phyloP scores from a whole-genome alignment of 805 yeast genomes.

The Saturnispora bothae region DNA sequence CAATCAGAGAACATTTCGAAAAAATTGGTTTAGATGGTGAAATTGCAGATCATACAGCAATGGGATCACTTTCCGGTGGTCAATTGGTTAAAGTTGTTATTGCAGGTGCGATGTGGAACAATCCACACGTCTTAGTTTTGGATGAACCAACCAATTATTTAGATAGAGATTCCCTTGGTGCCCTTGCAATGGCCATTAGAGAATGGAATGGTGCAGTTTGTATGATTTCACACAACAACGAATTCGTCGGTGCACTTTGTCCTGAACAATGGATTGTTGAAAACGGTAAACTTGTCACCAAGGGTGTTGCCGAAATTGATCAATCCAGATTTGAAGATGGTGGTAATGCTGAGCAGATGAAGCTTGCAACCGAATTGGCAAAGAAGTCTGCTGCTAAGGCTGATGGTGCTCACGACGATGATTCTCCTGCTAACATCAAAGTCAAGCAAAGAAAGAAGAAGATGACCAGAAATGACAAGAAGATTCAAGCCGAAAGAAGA shows the following conservation, averaged over 20 bases:
- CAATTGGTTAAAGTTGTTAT: conserved; percentile 96
- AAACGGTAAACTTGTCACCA: conserved; percentile 79
- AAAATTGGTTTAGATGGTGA: conserved; percentile 97
- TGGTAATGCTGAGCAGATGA: conserved; percentile 32
- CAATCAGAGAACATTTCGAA: conserved; percentile 92
- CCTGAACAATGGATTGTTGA: conserved; percentile 98
- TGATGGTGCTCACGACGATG: conserved; percentile 64
- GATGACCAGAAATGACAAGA: conserved; percentile 94
- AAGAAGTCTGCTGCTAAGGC: conserved; percentile 39
- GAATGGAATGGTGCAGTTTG: conserved; percentile 99
- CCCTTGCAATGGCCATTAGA: conserved; percentile 92
- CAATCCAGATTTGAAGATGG: conserved; percentile 75
- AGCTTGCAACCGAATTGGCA: conserved; percentile 36
- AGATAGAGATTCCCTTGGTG: conserved; percentile 97
- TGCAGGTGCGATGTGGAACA: conserved; percentile 99
- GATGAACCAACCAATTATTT: conserved; percentile 98
- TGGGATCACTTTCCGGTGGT: conserved; percentile 96
- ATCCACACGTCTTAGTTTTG: conserved; percentile 89
- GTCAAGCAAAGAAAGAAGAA: conserved; percentile 81
- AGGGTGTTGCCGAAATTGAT: conserved; percentile 71
- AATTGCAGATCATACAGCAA: conserved; percentile 95
- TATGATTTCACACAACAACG: conserved; percentile 95
- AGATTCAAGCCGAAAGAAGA: conserved; percentile 84
- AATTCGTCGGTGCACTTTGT: conserved; percentile 93
- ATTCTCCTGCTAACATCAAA: conserved; percentile 90